Percentiles rank a stretch among this genome's conserved stretches.
phyloP scores from a whole-genome alignment of 176 grass and related monocot species.

The Olyra latifolia region DNA sequence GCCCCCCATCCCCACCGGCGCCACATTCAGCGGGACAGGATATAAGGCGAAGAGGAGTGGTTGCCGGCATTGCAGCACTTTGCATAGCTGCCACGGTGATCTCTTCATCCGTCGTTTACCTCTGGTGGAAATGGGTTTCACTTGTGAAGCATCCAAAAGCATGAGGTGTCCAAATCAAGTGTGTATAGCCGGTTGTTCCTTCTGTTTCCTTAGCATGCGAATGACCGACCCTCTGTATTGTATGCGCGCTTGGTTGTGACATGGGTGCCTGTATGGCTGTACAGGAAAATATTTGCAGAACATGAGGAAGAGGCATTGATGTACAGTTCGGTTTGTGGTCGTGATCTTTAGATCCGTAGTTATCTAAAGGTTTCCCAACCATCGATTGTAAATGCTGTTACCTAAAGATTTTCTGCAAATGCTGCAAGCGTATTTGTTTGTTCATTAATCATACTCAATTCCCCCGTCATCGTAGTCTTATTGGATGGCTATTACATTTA shows the following conservation, averaged over 20 bases:
- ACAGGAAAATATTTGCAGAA: not conserved
- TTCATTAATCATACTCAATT: not conserved
- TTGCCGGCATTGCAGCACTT: constrained; percentile 53
- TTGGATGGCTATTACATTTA: not conserved
- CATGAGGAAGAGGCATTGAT: not conserved
- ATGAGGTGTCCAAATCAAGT: constrained; percentile 7
- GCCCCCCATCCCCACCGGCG: constrained; percentile 2
- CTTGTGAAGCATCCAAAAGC: constrained; percentile 30
- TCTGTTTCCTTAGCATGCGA: not conserved
- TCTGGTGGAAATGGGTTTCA: constrained; percentile 61
- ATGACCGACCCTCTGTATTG: not conserved
- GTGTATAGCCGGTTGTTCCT: constrained; percentile 10
- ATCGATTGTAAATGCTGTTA: not conserved
- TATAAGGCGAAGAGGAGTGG: constrained; percentile 39
- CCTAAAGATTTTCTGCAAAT: not conserved
- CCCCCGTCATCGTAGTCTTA: not conserved
- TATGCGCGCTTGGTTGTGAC: not conserved
- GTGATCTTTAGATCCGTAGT: not conserved
- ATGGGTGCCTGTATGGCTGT: not conserved
- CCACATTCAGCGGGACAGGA: not conserved
- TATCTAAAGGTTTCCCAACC: not conserved
- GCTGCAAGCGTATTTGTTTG: not conserved
- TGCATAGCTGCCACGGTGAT: constrained; percentile 38
- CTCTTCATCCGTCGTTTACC: constrained; percentile 46
- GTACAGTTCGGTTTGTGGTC: constrained; percentile 22